phyloP scores from a whole-genome alignment of 2,329 filamentous ascomycete genomes.

The Clathrospora elynae region DNA sequence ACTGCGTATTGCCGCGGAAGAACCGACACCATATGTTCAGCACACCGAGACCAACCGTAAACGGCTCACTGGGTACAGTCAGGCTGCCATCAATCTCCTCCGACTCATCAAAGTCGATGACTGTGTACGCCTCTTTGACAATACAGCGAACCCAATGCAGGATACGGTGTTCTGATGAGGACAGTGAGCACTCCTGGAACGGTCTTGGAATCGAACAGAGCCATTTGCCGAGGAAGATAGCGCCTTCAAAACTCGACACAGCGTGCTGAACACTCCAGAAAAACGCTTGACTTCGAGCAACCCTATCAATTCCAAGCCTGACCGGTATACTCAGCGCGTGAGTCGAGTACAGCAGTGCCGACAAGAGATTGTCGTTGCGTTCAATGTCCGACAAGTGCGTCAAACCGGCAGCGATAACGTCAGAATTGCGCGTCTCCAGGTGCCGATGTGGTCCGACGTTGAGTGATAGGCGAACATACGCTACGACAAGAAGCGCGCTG shows the following conservation, averaged over 20 bases:
- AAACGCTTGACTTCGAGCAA: slow-evolving; percentile 61
- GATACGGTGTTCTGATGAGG: slow-evolving; percentile 51
- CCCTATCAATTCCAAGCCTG: slow-evolving; percentile 59
- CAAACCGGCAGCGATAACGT: slow-evolving; percentile 50
- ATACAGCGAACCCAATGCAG: slow-evolving; percentile 56
- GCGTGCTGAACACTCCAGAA: slow-evolving; percentile 65
- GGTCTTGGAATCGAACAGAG: slow-evolving; percentile 40
- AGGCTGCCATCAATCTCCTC: slow-evolving; percentile 19
- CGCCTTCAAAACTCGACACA: slow-evolving; percentile 60
- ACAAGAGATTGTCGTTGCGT: slow-evolving; percentile 55
- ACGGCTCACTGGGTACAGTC: slow-evolving; percentile 30
- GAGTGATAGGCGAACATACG: slow-evolving; percentile 55
- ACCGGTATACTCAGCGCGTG: slow-evolving; percentile 63
- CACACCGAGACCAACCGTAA: slow-evolving; percentile 48
- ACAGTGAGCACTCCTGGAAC: slow-evolving; percentile 20
- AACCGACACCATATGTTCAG: slow-evolving; percentile 56
- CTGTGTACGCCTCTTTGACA: slow-evolving; percentile 52
- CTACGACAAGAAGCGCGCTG: slow-evolving; percentile 54
- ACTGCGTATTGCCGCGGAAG: slow-evolving; percentile 56
- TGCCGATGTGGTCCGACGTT: slow-evolving; percentile 53
- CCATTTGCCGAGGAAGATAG: slow-evolving; percentile 60
- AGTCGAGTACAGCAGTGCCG: slow-evolving; percentile 59
- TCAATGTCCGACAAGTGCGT: slow-evolving; percentile 50
- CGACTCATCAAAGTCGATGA: slow-evolving; percentile 42
- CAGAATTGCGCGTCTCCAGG: slow-evolving; percentile 53